Percentiles rank a stretch among this genome's conserved stretches.
phyloP scores from a whole-genome alignment of 495 filamentous ascomycete genomes.

The Aspergillus taichungensis region DNA sequence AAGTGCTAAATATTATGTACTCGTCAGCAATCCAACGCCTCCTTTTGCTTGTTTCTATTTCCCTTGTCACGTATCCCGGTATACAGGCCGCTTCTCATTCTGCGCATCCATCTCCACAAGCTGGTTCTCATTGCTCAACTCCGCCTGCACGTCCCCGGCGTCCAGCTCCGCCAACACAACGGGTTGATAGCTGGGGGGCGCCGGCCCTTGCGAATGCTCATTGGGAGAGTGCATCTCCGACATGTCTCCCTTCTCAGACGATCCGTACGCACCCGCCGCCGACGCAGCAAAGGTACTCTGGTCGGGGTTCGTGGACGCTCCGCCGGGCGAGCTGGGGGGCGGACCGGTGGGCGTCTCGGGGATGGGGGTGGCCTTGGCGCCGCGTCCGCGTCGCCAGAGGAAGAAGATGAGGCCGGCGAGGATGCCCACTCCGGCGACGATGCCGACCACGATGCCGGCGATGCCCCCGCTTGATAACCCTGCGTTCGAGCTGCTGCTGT shows the following conservation, averaged over 20 bases:
- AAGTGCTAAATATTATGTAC: too few species aligned
- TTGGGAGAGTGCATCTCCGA: neutral
- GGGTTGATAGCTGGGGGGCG: neutral
- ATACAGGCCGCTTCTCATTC: neutral
- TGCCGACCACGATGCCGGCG: conserved; percentile 29
- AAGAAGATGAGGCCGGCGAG: conserved; percentile 30
- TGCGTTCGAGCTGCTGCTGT: neutral
- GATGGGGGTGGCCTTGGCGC: neutral
- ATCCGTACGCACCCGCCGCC: too few species aligned
- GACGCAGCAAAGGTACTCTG: too few species aligned
- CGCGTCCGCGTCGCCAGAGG: conserved; percentile 7
- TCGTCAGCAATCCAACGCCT: too few species aligned
- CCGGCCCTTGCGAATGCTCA: neutral
- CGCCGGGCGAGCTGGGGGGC: neutral
- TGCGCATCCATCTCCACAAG: conserved; percentile 1
- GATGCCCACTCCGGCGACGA: conserved; percentile 26
- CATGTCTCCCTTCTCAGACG: too few species aligned
- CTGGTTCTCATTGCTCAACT: neutral
- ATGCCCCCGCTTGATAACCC: conserved; percentile 17
- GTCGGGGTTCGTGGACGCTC: too few species aligned
- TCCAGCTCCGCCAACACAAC: neutral
- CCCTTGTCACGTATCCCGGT: too few species aligned
- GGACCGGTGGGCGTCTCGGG: neutral
- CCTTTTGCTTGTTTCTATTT: too few species aligned
- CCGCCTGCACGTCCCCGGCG: neutral